Evolutionary conservation across 208 protist species (phyloP).

Genomic region (Wallacemonas rigidus): DNA sequence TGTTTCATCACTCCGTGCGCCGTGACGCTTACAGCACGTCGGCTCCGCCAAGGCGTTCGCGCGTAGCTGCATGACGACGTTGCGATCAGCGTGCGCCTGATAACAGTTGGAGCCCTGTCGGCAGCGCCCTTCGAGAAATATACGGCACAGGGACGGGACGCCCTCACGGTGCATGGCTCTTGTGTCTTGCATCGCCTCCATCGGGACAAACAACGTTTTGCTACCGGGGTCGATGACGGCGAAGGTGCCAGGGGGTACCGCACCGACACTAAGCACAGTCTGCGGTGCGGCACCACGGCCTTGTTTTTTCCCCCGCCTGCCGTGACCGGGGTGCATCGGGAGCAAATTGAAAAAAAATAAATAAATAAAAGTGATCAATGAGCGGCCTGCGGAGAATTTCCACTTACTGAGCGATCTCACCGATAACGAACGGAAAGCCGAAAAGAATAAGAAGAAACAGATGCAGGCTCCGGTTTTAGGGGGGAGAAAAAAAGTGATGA

Average conservation of each 20-base stretch:
- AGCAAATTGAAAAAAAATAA: not conserved
- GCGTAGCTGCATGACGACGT: conserved; percentile 51
- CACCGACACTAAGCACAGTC: conserved; percentile 58
- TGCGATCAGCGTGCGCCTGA: conserved; percentile 73
- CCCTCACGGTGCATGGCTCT: conserved; percentile 75
- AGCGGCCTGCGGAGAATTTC: no score
- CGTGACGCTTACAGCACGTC: conserved; percentile 70
- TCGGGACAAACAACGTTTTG: conserved; percentile 70
- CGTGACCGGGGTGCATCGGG: conserved; percentile 12
- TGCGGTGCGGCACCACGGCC: conserved; percentile 31
- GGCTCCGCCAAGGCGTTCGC: conserved; percentile 63
- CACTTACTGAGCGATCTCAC: no score
- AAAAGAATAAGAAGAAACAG: not conserved
- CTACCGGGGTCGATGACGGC: conserved; percentile 84
- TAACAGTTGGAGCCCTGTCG: conserved; percentile 74
- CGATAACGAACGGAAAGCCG: not conserved
- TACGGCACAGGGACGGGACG: conserved; percentile 78
- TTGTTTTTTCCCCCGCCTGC: conserved; percentile 37
- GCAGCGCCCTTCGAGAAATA: conserved; percentile 80
- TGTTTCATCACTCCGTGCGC: conserved; percentile 33
- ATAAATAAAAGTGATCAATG: not conserved
- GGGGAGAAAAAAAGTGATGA: no score
- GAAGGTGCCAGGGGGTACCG: conserved; percentile 59
- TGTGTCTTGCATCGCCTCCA: conserved; percentile 64
- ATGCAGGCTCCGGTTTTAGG: no score